Evolutionary conservation across 352 stramenopile genomes (phyloP).

Genomic region (Globisporangium takayamanum): DNA sequence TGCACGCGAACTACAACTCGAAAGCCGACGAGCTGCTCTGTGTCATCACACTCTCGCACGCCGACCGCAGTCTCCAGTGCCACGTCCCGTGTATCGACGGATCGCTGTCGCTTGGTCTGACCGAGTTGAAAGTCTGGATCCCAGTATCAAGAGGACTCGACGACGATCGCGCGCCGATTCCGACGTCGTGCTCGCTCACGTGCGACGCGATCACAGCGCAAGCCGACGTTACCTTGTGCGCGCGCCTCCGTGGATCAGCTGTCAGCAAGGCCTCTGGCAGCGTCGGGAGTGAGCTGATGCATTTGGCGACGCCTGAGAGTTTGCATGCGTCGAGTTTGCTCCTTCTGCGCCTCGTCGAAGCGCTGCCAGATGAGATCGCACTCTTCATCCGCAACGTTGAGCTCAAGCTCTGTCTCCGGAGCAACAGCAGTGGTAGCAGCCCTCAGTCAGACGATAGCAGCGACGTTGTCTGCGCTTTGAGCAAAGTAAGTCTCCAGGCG

Average conservation of each 20-base stretch:
- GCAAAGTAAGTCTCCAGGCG: slow-evolving; percentile 3
- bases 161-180: slow-evolving; percentile 16
- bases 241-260: neutral
- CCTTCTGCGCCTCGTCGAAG: slow-evolving; percentile 7
- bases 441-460: neutral
- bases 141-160: slow-evolving; percentile 12
- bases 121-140: slow-evolving; percentile 22
- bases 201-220: slow-evolving; percentile 3
- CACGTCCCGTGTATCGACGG: slow-evolving; percentile 8
- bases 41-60: slow-evolving; percentile 12
- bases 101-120: slow-evolving; percentile 13
- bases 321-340: neutral
- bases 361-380: slow-evolving; percentile 5
- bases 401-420: neutral
- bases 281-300: neutral
- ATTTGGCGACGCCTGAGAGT: neutral
- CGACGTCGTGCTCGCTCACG: slow-evolving; percentile 6
- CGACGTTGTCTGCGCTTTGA: neutral
- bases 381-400: slow-evolving; percentile 9
- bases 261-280: neutral
- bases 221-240: neutral
- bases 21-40: slow-evolving; percentile 16
- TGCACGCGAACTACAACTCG: slow-evolving; percentile 16
- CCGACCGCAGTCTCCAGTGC: slow-evolving; percentile 1
- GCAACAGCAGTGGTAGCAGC: neutral